Percentiles rank a stretch among this genome's conserved stretches.
Conservation (phyloP, 495 filamentous ascomycete genomes). For the Trypethelium eluteriae region DNA sequence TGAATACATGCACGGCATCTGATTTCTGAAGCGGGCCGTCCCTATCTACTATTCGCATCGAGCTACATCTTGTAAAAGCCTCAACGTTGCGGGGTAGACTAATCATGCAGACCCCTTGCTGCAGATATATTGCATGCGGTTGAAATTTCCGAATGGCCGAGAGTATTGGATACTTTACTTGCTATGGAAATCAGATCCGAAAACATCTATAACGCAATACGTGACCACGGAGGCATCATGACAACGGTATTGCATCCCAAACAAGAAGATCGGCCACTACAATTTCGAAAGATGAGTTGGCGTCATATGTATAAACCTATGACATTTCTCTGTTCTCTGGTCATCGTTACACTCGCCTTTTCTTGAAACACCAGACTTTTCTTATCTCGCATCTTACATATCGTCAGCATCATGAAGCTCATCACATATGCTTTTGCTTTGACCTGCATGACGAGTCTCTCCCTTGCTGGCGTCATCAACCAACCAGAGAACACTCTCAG, state of each 20-base stretch:
- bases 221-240: neutral
- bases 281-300: neutral
- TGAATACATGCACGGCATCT: neutral
- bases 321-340: neutral
- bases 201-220: neutral
- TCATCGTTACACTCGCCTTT: neutral
- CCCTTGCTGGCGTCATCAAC: neutral
- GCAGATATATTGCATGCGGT: neutral
- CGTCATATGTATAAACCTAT: neutral
- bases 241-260: neutral
- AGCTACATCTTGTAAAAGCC: neutral
- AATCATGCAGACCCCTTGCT: neutral
- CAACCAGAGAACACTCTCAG: neutral
- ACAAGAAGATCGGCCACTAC: neutral
- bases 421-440: neutral
- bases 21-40: neutral
- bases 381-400: neutral
- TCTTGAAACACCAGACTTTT: neutral
- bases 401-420: neutral
- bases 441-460: neutral
- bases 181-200: neutral
- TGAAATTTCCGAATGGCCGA: neutral
- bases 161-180: neutral
- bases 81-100: neutral
- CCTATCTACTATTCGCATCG: neutral